Conservation (phyloP, 2,329 filamentous ascomycete genomes). For the Neurospora sp. region DNA sequence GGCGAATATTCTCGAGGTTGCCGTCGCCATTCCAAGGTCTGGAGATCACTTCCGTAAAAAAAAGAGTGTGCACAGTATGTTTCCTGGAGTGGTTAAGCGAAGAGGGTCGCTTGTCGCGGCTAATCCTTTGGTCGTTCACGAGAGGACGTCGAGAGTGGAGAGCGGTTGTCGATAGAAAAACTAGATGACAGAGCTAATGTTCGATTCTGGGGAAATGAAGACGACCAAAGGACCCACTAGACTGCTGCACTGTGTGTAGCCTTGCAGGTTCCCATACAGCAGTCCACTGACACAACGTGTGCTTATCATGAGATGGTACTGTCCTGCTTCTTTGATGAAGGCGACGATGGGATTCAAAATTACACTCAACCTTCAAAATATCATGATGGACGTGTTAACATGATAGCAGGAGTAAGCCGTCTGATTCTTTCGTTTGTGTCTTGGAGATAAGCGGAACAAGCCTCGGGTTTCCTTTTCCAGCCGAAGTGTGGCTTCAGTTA, state of each 20-base stretch:
- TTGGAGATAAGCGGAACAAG: neutral
- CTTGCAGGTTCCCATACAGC: neutral
- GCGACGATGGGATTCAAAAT: neutral
- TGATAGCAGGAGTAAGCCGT: neutral
- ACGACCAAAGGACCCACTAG: conserved; percentile 1
- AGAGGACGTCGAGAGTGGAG: neutral
- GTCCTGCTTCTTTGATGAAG: neutral
- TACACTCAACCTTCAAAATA: neutral
- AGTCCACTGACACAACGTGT: neutral
- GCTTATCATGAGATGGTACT: neutral
- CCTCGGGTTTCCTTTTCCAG: neutral
- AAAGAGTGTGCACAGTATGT: neutral
- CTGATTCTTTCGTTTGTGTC: neutral
- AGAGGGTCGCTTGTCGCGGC: conserved; percentile 3
- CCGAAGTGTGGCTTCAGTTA: neutral
- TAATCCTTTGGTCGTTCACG: neutral
- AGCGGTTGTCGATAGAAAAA: neutral
- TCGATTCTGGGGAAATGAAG: conserved; percentile 7
- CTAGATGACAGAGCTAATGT: conserved; percentile 1
- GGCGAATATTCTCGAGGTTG: neutral
- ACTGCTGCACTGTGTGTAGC: conserved; percentile 1
- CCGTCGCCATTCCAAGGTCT: neutral
- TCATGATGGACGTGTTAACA: neutral
- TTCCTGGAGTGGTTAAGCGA: conserved; percentile 1
- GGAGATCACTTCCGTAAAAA: neutral